Evolutionary conservation across 352 stramenopile genomes (phyloP), one percentile per base, ranked within the genome.

Genomic region (Globisporangium spinosum): DNA sequence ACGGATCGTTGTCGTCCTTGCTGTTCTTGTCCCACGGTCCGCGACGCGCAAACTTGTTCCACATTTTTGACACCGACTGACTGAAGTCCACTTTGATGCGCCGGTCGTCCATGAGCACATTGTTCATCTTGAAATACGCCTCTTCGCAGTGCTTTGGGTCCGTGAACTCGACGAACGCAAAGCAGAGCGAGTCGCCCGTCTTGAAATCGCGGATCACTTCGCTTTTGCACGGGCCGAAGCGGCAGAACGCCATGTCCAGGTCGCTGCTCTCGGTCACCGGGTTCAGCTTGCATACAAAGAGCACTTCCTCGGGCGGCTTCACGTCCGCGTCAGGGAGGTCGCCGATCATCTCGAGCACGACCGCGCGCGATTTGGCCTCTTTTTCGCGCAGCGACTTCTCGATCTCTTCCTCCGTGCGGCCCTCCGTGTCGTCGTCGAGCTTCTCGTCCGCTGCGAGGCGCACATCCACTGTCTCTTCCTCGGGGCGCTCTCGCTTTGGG

Each of bases 111-210:
- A 99, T 90, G 27, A 99, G 76, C 13, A 98, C 97, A 83, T 99
- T 99, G 81, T 99, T 99, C 98, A 99, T 99, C 88, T 99, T 99
- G 67, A 99, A 98, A 75, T 99, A 99, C 9, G 98, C 98, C 75
- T 99, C 85, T 62, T 96, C 87, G 62, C 96, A 98, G 68, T 97
- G 83, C 56, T 97, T 76, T 3, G 97, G 91, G 57, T 94, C 93
- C 40, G 89, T 93, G 77, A 99, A 99, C 82, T 99, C 97, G 15
- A 99, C 91, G 78, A 99, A 99, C 4, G 96, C 98, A 79, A 99
- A 99, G 70, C 98, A 98, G 22, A 99, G 77, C 58, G 92, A 98
- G 69, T 98, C 92, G 8, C 98, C 98, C 2, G 97, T 99, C 71
- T 99, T 98, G 54, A 85, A 91, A 73, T 99, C 98, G 4, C 97